These are phyloP conservation scores for Acorus gramineus DNA, from an alignment of 106 monocot species.

Conservation along the genomic window DNA sequence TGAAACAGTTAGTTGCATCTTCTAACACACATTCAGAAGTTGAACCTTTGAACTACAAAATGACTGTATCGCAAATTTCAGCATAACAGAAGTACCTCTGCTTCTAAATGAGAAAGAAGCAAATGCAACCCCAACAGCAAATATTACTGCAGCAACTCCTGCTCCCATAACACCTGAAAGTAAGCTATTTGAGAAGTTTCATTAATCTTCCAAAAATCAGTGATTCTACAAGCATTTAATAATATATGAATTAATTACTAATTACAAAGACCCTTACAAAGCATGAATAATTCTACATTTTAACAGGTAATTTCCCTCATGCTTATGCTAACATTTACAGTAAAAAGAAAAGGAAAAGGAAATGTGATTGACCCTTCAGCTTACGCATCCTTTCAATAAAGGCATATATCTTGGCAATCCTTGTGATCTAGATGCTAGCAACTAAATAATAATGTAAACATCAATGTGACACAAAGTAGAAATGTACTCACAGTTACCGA, in stretches of 20 bases:
- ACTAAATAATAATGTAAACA: too few relatives aligned
- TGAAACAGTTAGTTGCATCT: background rate
- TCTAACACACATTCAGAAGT: background rate
- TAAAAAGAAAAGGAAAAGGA: too few relatives aligned
- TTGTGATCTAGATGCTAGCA: too few relatives aligned
- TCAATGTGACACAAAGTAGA: too few relatives aligned
- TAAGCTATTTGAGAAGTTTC: conserved; percentile 53
- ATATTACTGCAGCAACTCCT: conserved; percentile 67
- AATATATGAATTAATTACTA: background rate
- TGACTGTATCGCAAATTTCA: background rate
- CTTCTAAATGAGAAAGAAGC: conserved; percentile 53
- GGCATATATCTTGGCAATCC: too few relatives aligned
- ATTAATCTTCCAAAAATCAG: conserved; percentile 43
- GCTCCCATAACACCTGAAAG: conserved; percentile 81
- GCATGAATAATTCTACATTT: background rate
- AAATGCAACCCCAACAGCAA: conserved; percentile 62
- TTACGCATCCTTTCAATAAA: too few relatives aligned
- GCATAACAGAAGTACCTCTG: conserved; percentile 36
- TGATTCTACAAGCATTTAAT: background rate
- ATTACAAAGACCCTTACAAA: background rate
- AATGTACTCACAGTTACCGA: too few relatives aligned
- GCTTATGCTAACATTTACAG: too few relatives aligned
- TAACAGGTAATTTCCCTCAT: too few relatives aligned
- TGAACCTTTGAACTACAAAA: background rate
- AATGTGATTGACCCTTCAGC: too few relatives aligned